These are phyloP conservation scores for Carpinus fangiana DNA, from an alignment of 306 rosid species.

Conservation along the genomic window DNA sequence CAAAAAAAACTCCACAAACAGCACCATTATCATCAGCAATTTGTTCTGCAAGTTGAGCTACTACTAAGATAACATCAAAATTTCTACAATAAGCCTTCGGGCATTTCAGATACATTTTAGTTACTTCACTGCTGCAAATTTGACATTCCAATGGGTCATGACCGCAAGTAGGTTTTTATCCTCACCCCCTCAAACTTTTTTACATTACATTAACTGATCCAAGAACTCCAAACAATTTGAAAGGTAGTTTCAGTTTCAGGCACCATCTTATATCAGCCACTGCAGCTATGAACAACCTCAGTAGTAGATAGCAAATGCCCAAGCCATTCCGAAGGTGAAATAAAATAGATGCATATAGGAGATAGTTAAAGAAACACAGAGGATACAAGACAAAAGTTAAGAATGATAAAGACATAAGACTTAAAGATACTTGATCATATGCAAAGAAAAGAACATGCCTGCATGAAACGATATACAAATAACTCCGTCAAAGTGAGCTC, in stretches of 20 bases:
- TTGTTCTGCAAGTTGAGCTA: neutral
- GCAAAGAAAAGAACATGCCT: constrained; percentile 57
- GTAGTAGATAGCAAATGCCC: constrained; percentile 1
- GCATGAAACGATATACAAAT: constrained; percentile 82
- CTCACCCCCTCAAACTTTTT: neutral
- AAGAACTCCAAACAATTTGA: neutral
- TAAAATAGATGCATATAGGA: constrained; percentile 1
- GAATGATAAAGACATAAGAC: neutral
- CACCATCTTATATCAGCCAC: neutral
- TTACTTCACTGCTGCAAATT: neutral
- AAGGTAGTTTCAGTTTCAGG: neutral
- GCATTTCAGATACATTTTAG: neutral
- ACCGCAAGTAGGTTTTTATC: neutral
- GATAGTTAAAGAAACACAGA: neutral
- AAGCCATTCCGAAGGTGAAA: neutral
- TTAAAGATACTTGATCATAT: constrained; percentile 8
- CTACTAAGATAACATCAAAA: neutral
- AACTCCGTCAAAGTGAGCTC: constrained; percentile 85
- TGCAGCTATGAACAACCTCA: constrained; percentile 8
- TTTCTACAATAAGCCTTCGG: neutral
- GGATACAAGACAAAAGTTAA: neutral
- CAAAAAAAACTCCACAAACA: too few relatives aligned
- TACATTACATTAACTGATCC: neutral
- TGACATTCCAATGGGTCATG: neutral
- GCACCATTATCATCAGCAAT: neutral